Conservation (phyloP, 2,329 filamentous ascomycete genomes). For the Stagonosporopsis cucurbitacearum region DNA sequence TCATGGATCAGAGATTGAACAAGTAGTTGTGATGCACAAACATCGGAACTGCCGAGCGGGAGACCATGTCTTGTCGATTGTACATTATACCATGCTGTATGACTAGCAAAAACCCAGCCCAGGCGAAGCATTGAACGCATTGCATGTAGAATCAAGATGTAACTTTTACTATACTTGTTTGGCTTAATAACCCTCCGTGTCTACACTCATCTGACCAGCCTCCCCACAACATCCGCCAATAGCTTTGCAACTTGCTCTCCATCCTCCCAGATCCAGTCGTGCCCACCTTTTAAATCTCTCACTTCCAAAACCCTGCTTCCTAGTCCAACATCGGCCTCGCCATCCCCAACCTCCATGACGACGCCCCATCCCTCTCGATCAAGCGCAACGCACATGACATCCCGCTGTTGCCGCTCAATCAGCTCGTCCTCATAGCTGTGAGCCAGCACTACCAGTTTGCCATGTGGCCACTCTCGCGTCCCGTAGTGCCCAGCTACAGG, state of each 20-base stretch:
- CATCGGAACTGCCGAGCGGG: neutral
- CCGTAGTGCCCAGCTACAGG: constrained; percentile 58
- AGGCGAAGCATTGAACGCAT: constrained; percentile 29
- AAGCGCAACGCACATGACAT: constrained; percentile 61
- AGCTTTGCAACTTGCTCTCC: constrained; percentile 62
- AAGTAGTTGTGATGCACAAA: constrained; percentile 22
- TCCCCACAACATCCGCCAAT: constrained; percentile 36
- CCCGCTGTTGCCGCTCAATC: constrained; percentile 63
- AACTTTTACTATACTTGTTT: neutral
- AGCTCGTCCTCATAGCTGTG: constrained; percentile 58
- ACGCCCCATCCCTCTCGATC: constrained; percentile 50
- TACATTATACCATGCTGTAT: constrained; percentile 44
- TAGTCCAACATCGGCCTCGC: constrained; percentile 35
- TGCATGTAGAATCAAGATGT: constrained; percentile 27
- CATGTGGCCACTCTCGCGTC: constrained; percentile 48
- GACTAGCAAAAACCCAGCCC: constrained; percentile 31
- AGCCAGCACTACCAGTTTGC: constrained; percentile 51
- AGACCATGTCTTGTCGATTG: constrained; percentile 23
- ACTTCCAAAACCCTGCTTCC: constrained; percentile 45
- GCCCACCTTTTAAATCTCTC: constrained; percentile 61
- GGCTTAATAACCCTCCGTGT: neutral
- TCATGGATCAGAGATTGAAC: constrained; percentile 46
- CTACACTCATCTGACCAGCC: constrained; percentile 14
- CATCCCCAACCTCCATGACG: constrained; percentile 35
- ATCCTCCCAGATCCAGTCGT: constrained; percentile 69